phyloP scores from a whole-genome alignment of 495 filamentous ascomycete species.

The Hypoxylon subgilvum region DNA sequence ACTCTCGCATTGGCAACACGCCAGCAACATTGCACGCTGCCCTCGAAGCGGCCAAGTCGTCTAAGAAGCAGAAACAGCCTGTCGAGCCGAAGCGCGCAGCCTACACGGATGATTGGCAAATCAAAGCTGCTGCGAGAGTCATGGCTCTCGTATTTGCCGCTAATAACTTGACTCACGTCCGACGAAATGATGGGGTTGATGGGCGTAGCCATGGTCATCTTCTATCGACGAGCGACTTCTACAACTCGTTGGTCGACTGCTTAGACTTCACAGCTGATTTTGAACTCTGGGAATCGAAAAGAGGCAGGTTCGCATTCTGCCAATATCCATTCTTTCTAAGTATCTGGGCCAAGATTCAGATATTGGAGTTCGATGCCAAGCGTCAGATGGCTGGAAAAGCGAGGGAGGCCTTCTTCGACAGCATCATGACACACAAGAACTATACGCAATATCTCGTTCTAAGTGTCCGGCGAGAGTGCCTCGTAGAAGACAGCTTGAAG shows the following conservation, averaged over 20 bases:
- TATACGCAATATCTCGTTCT: constrained; percentile 82
- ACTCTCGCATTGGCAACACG: constrained; percentile 63
- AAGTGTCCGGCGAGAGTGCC: constrained; percentile 80
- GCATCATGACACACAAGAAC: constrained; percentile 74
- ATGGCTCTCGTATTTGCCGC: constrained; percentile 85
- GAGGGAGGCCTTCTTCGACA: constrained; percentile 89
- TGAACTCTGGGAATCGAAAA: constrained; percentile 81
- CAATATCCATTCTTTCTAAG: constrained; percentile 94
- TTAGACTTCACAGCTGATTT: constrained; percentile 87
- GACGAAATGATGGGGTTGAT: constrained; percentile 34
- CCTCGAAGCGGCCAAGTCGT: constrained; percentile 56
- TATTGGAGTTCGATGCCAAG: constrained; percentile 87
- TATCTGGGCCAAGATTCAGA: constrained; percentile 91
- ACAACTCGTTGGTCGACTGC: constrained; percentile 85
- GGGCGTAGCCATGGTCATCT: constrained; percentile 61
- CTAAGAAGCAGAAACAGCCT: constrained; percentile 51
- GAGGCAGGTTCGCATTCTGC: constrained; percentile 84
- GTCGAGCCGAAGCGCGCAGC: constrained; percentile 62
- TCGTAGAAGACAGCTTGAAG: constrained; percentile 89
- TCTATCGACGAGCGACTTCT: constrained; percentile 82
- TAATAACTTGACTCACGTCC: constrained; percentile 64
- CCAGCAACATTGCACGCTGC: constrained; percentile 77
- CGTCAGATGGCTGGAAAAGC: constrained; percentile 92
- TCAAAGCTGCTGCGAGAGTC: constrained; percentile 78
- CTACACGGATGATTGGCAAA: constrained; percentile 91